Evolutionary conservation across 2,329 filamentous ascomycete genomes (phyloP), one percentile per base, ranked within the genome.

Genomic region (Aspergillus awamori): DNA sequence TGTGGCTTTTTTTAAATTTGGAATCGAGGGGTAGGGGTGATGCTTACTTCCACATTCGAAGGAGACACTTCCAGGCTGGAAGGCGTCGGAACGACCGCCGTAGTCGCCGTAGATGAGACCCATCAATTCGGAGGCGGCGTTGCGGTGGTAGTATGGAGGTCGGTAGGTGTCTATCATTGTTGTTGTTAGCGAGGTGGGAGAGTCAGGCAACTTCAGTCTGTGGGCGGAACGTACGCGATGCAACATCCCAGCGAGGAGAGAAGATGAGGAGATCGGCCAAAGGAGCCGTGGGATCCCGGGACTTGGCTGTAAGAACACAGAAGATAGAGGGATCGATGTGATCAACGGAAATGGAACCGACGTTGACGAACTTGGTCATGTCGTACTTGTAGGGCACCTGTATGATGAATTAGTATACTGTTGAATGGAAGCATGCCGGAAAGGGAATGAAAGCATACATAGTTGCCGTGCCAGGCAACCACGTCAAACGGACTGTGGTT

Each of bases 381-480:
- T 77, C 76, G 57, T 79, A 80, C 66, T 80, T 80, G 67, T 74
- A 78, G 3, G 76, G 76, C 2, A 73, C 66, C 73, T 75, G 36
- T 10, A n/a, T 4, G 22, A 20, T 10, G 13, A 5, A 38, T 62
- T 17, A 53, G 41, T 60, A 41, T 61, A 55, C 10, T n/a, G 10
- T 8, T 10, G 10, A 26, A 6, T 5, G 3, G 15, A 3, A 1
- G 3, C 5, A 4, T 28, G 28, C 4, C 5, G 41, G 11, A 38
- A 17, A 10, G 24, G 8, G 8, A 17, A 17, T 28, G 20, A 20
- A 20, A 15, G 64, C 69, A 20, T 64, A 75, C 76, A 67, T 89
- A 89, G 55, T 85, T 87, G n/a, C 88, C 88, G 66, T 90, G 87
- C 88, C 88, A 90, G 2, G 87, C 88, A 0, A 90, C 86, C 1